These are phyloP conservation scores for Teunomyces kruisii DNA, from an alignment of 805 yeast species.

Conservation along the genomic window DNA sequence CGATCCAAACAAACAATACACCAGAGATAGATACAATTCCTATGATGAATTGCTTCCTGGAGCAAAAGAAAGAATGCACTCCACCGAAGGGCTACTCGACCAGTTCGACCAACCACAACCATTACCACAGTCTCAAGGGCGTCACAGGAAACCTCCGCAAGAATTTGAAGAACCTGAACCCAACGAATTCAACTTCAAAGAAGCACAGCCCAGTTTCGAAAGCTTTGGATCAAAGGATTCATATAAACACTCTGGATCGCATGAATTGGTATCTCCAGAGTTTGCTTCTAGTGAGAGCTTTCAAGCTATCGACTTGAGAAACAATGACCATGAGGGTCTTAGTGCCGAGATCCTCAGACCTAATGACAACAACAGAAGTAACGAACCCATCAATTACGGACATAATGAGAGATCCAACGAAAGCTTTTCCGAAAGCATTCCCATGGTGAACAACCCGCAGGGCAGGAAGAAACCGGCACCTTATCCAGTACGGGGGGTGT, in stretches of 20 bases:
- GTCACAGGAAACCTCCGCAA: neutral
- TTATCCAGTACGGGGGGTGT: constrained; percentile 33
- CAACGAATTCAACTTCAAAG: neutral
- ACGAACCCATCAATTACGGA: too few relatives aligned
- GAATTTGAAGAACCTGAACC: neutral
- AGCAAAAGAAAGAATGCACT: neutral
- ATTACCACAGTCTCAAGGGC: neutral
- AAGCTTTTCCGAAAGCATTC: neutral
- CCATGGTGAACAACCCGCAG: neutral
- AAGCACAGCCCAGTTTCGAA: neutral
- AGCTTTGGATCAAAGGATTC: neutral
- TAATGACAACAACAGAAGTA: too few relatives aligned
- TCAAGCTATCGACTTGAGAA: neutral
- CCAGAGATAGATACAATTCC: neutral
- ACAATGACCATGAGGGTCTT: too few relatives aligned
- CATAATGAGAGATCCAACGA: neutral
- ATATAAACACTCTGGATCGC: neutral
- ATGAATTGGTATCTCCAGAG: neutral
- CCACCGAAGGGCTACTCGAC: neutral
- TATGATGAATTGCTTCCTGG: neutral
- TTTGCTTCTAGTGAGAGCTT: neutral
- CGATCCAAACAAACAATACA: neutral
- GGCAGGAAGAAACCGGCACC: constrained; percentile 18
- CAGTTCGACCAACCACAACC: neutral
- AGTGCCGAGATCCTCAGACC: too few relatives aligned